Conservation (phyloP, 345 rosid genomes). For the Citrus mangshanensis region DNA sequence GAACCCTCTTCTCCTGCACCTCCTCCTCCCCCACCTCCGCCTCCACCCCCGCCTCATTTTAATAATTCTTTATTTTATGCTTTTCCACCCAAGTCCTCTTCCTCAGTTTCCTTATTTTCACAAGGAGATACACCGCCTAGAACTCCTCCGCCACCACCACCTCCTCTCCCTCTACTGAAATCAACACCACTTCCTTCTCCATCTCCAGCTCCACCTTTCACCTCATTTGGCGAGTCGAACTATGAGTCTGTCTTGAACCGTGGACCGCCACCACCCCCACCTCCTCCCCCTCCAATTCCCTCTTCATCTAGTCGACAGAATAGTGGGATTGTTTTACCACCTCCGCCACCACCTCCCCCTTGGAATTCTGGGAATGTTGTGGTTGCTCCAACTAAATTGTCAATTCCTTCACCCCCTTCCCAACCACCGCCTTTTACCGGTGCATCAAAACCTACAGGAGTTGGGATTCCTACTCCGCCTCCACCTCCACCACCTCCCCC, state of each 20-base stretch:
- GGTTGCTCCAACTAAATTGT: slow-evolving; percentile 9
- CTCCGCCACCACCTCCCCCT: slow-evolving; percentile 55
- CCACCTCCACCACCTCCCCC: slow-evolving; percentile 22
- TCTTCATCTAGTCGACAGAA: slow-evolving; percentile 27
- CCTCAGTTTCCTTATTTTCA: not conserved
- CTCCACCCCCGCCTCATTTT: slow-evolving; percentile 15
- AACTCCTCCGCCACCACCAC: slow-evolving; percentile 18
- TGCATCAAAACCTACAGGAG: slow-evolving; percentile 18
- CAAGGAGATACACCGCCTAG: not conserved
- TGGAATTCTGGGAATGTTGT: slow-evolving; percentile 48
- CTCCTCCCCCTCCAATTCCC: slow-evolving; percentile 33
- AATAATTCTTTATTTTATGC: not conserved
- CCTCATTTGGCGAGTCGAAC: slow-evolving; percentile 24
- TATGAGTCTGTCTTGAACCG: slow-evolving; percentile 21
- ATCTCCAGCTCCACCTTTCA: slow-evolving; percentile 21
- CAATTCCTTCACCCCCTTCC: slow-evolving; percentile 21
- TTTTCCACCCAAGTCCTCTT: slow-evolving; percentile 1
- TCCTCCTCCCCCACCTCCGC: slow-evolving; percentile 30
- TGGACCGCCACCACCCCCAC: slow-evolving; percentile 35
- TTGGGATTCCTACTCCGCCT: slow-evolving; percentile 18
- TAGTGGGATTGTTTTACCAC: slow-evolving; percentile 35
- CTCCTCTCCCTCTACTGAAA: slow-evolving; percentile 3
- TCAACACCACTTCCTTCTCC: slow-evolving; percentile 1
- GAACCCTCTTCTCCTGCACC: slow-evolving; percentile 25
- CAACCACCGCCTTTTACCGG: slow-evolving; percentile 25